A percentile compares a stretch with the other conserved stretches of the same genome.
These are phyloP conservation scores for Claviceps purpurea DNA, from an alignment of 2,329 filamentous ascomycete genomes.

Conservation along the genomic window DNA sequence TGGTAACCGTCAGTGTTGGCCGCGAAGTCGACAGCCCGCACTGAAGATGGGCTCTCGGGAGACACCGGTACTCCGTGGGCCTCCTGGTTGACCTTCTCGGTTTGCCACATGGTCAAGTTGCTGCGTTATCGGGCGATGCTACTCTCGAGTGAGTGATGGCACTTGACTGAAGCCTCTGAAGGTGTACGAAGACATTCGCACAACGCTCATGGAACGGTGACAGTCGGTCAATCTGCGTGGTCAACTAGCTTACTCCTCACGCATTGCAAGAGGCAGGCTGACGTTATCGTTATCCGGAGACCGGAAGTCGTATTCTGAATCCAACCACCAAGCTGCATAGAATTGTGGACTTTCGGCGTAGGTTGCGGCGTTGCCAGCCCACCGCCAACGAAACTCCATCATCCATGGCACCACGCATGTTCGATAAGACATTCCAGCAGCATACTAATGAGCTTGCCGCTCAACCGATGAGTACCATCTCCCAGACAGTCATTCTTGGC, in stretches of 20 bases:
- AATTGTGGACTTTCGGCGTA: neutral
- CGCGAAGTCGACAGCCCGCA: neutral
- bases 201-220: neutral
- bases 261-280: neutral
- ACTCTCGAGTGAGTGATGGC: no score
- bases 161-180: neutral
- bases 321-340: neutral
- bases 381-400: neutral
- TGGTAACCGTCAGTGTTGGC: slow-evolving; percentile 5
- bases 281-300: neutral
- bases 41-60: neutral
- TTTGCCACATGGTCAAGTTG: neutral
- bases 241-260: neutral
- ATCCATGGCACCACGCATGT: neutral
- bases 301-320: neutral
- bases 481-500: no score
- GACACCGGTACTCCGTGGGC: neutral
- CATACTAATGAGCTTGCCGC: neutral
- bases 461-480: neutral
- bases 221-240: neutral
- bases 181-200: neutral
- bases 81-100: neutral
- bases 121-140: neutral
- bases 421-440: neutral
- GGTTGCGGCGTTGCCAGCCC: neutral